Percentiles rank a stretch among this genome's conserved stretches.
These are phyloP conservation scores for Coemansia sp. DNA, from an alignment of 192 early-diverging fungal genomes.

Conservation along the genomic window DNA sequence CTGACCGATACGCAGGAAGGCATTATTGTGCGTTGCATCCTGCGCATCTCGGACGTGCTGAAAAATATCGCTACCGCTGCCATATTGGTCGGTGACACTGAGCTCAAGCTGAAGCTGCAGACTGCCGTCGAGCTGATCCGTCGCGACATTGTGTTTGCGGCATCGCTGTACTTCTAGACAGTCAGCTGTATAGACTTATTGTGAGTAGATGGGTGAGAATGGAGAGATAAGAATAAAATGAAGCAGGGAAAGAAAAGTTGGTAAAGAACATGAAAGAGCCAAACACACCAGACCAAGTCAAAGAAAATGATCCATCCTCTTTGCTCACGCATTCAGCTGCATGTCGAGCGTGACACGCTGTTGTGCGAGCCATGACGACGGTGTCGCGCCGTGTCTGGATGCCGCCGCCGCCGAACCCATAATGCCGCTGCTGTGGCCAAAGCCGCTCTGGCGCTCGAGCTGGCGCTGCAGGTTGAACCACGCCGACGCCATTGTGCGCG, in stretches of 20 bases:
- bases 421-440: slow-evolving; percentile 37
- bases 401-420: slow-evolving; percentile 32
- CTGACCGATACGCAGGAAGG: slow-evolving; percentile 95
- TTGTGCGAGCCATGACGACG: slow-evolving; percentile 70
- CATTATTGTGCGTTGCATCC: slow-evolving; percentile 91
- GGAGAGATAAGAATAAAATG: not conserved
- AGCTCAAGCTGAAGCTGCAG: slow-evolving; percentile 90
- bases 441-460: slow-evolving; percentile 56
- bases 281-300: too few relatives aligned
- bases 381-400: slow-evolving; percentile 39
- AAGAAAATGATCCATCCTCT: too few relatives aligned
- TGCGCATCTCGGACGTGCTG: slow-evolving; percentile 90
- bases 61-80: slow-evolving; percentile 84
- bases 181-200: not conserved
- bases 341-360: slow-evolving; percentile 66
- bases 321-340: slow-evolving; percentile 47
- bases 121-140: slow-evolving; percentile 81
- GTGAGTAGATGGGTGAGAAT: not conserved
- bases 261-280: not conserved
- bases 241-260: not conserved
- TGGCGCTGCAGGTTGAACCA: slow-evolving; percentile 63
- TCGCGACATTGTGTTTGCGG: slow-evolving; percentile 96
- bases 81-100: slow-evolving; percentile 84
- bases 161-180: slow-evolving; percentile 70
- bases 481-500: slow-evolving; percentile 79